These are phyloP conservation scores for Dactylellina sp. DNA, from an alignment of 2,329 filamentous ascomycete species.

Conservation along the genomic window DNA sequence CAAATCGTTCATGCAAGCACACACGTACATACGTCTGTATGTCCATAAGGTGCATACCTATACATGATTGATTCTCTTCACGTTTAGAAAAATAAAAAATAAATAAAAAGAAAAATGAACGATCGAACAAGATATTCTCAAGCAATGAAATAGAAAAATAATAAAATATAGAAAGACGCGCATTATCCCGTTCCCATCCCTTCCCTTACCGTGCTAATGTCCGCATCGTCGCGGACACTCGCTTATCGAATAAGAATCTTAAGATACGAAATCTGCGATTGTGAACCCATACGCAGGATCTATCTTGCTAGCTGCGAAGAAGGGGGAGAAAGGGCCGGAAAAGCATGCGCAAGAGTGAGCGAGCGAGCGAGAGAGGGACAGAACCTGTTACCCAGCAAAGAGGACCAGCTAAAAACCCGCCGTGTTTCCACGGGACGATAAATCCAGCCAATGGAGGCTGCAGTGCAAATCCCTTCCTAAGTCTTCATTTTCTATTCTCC, in stretches of 20 bases:
- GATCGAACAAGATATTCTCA: not conserved
- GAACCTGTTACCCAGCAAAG: too few species aligned
- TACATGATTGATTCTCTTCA: too few species aligned
- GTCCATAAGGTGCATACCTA: too few species aligned
- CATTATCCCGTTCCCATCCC: conserved; percentile 14
- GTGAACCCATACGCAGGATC: not conserved
- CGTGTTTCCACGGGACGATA: conserved; percentile 30
- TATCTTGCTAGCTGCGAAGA: not conserved
- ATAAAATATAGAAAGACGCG: conserved; percentile 2
- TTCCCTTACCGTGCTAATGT: conserved; percentile 1
- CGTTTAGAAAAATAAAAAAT: too few species aligned
- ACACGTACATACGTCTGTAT: not conserved
- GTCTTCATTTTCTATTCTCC: not conserved
- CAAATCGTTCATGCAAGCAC: not conserved
- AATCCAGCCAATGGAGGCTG: conserved; percentile 34
- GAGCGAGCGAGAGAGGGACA: not conserved
- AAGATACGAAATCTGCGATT: not conserved
- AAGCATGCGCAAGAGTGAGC: not conserved
- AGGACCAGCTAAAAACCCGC: conserved; percentile 5
- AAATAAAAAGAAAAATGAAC: not conserved
- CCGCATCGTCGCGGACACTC: conserved; percentile 43
- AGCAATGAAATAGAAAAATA: not conserved
- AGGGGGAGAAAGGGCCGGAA: conserved; percentile 7
- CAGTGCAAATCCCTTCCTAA: conserved; percentile 1
- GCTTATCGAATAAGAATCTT: conserved; percentile 37